These are phyloP conservation scores for Vinca minor DNA, from an alignment of 257 asterid genomes.

Conservation along the genomic window DNA sequence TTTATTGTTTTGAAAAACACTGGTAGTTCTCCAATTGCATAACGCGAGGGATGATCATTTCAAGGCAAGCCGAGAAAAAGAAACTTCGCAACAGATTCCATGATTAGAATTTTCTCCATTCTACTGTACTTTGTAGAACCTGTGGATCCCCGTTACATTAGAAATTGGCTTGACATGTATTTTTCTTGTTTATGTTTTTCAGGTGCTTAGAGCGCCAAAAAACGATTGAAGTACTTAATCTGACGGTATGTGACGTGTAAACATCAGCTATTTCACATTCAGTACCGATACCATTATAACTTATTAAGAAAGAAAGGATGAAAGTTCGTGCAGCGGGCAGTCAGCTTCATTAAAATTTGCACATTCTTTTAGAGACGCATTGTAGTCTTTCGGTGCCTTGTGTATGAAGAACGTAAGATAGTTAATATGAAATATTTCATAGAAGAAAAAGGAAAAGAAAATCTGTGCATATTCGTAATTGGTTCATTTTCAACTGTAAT, in stretches of 20 bases:
- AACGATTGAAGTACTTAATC: constrained; percentile 43
- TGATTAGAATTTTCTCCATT: neutral
- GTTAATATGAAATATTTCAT: neutral
- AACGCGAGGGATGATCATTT: neutral
- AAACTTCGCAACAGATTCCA: neutral
- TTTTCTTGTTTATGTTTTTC: constrained; percentile 16
- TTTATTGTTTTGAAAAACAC: too few species aligned
- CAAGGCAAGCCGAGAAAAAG: neutral
- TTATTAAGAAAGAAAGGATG: neutral
- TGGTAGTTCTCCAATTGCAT: neutral
- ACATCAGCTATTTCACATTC: constrained; percentile 4
- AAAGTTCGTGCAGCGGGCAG: neutral
- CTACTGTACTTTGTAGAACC: neutral
- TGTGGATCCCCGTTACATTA: neutral
- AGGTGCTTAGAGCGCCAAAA: constrained; percentile 60
- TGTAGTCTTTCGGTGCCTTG: too few species aligned
- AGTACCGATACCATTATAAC: neutral
- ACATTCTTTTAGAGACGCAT: neutral
- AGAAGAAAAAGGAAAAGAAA: neutral
- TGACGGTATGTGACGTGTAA: constrained; percentile 51
- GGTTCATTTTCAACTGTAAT: too few species aligned
- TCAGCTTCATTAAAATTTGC: neutral
- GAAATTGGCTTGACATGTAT: neutral
- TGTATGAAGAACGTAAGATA: too few species aligned
- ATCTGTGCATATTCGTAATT: too few species aligned